phyloP scores from a whole-genome alignment of 2,329 filamentous ascomycete genomes.

The Botrytis squamosa region DNA sequence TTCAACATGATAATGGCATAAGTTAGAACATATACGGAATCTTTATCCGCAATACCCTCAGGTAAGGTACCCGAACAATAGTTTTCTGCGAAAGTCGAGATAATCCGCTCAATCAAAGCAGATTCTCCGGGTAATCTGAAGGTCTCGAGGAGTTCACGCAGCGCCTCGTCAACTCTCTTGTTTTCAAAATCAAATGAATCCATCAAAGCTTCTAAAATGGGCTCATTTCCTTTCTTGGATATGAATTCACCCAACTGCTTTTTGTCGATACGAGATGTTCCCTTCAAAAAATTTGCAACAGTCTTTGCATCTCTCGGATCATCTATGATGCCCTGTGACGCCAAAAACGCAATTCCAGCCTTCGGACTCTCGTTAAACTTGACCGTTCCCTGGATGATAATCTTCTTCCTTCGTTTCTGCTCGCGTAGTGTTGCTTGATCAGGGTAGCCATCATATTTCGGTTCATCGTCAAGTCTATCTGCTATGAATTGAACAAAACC shows the following conservation, averaged over 20 bases:
- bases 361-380: conserved; percentile 98
- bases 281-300: conserved; percentile 83
- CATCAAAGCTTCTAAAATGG: conserved; percentile 81
- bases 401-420: conserved; percentile 76
- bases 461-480: conserved; percentile 74
- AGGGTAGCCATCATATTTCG: conserved; percentile 63
- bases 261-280: conserved; percentile 86
- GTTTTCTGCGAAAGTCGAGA: conserved; percentile 81
- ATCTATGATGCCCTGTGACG: conserved; percentile 80
- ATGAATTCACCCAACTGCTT: conserved; percentile 88
- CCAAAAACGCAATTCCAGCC: conserved; percentile 79
- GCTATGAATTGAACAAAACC: conserved; percentile 90
- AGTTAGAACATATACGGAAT: conserved; percentile 84
- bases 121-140: conserved; percentile 95
- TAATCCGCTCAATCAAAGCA: conserved; percentile 86
- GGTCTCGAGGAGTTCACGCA: conserved; percentile 81
- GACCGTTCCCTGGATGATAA: conserved; percentile 81
- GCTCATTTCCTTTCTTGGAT: conserved; percentile 85
- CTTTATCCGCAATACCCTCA: conserved; percentile 76
- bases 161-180: conserved; percentile 85
- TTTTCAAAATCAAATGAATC: conserved; percentile 83
- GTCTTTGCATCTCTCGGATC: conserved; percentile 70
- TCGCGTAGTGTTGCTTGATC: conserved; percentile 63
- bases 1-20: conserved; percentile 99
- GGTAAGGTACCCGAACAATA: conserved; percentile 72